phyloP scores from a whole-genome alignment of 2,329 filamentous ascomycete genomes.

The Thermomyces lanuginosus region DNA sequence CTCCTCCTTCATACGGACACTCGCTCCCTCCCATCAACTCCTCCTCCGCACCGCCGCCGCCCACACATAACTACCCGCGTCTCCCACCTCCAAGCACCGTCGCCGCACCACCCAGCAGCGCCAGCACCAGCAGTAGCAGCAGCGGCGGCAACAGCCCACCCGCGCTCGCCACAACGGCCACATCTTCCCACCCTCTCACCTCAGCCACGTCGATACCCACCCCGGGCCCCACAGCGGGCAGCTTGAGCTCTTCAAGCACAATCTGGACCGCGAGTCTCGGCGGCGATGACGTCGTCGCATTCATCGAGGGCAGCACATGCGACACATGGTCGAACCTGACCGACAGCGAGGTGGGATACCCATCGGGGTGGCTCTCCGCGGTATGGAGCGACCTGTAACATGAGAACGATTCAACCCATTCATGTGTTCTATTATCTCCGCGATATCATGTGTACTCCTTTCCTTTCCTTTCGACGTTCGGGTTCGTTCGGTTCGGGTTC shows the following conservation, averaged over 20 bases:
- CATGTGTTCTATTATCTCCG: too few relatives aligned
- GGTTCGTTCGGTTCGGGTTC: too few relatives aligned
- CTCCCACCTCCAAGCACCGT: slow-evolving; percentile 21
- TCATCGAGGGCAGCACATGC: slow-evolving; percentile 21
- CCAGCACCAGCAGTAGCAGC: slow-evolving; percentile 1
- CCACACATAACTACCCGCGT: slow-evolving; percentile 17
- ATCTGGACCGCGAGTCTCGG: slow-evolving; percentile 19
- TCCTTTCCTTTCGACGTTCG: neutral
- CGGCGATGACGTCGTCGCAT: slow-evolving; percentile 22
- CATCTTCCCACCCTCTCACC: too few relatives aligned
- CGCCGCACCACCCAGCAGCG: slow-evolving; percentile 13
- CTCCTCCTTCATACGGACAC: slow-evolving; percentile 20
- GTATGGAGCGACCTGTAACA: slow-evolving; percentile 15
- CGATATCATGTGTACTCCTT: neutral
- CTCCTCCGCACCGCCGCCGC: slow-evolving; percentile 7
- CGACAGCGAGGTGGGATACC: slow-evolving; percentile 17
- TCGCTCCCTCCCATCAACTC: slow-evolving; percentile 24
- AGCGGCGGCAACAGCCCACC: slow-evolving; percentile 2
- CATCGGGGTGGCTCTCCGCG: slow-evolving; percentile 20
- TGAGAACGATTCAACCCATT: too few relatives aligned
- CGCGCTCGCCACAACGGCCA: neutral
- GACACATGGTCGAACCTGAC: slow-evolving; percentile 13
- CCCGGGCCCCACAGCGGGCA: too few relatives aligned
- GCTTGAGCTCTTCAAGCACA: too few relatives aligned
- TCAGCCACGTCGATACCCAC: too few relatives aligned